Evolutionary conservation across 140 eudicot genomes (phyloP).

Genomic region (Oenanthe javanica): DNA sequence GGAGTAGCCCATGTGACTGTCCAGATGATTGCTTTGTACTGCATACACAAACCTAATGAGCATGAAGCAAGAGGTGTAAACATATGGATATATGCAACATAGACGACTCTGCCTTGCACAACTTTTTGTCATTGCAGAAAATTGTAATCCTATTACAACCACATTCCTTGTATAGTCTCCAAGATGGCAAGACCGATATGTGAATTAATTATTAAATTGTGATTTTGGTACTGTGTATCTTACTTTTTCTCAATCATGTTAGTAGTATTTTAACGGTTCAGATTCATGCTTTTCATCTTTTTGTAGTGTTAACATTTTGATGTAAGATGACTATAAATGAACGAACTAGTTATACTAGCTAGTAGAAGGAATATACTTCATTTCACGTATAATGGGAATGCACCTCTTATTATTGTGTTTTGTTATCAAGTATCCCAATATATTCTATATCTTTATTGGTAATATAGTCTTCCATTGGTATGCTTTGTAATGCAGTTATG

Average conservation of each 20-base stretch:
- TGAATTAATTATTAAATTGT: neutral
- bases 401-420: neutral
- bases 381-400: neutral
- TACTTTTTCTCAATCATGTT: neutral
- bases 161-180: neutral
- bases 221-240: neutral
- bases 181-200: neutral
- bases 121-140: neutral
- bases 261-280: neutral
- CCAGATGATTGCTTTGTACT: neutral
- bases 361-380: neutral
- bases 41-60: constrained; percentile 1
- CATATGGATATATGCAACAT: neutral
- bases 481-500: neutral
- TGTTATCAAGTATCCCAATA: neutral
- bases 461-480: neutral
- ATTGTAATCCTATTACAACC: neutral
- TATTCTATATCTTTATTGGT: neutral
- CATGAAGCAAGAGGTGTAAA: neutral
- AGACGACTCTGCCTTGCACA: neutral
- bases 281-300: neutral
- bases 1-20: neutral
- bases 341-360: neutral
- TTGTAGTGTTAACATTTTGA: neutral
- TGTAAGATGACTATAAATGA: neutral